Conservation (phyloP, 352 stramenopile genomes). For the Elongisporangium undulatum region DNA sequence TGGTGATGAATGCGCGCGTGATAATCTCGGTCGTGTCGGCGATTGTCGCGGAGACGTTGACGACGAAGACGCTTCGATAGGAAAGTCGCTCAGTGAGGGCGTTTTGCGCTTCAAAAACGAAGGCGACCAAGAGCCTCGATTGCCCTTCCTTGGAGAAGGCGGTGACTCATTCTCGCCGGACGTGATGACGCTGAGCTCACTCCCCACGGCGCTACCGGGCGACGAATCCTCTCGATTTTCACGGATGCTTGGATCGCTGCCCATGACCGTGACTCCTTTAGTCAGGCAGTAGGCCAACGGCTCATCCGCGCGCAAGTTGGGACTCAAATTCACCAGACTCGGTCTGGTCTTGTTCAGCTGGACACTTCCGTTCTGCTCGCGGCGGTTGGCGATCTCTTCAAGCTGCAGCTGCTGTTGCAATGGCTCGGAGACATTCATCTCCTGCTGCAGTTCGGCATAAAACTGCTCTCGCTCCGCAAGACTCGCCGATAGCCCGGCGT, state of each 20-base stretch:
- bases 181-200: neutral
- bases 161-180: neutral
- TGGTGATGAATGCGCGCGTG: neutral
- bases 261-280: constrained; percentile 42
- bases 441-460: constrained; percentile 36
- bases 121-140: constrained; percentile 29
- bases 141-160: constrained; percentile 18
- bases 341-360: constrained; percentile 29
- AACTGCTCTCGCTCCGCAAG: constrained; percentile 48
- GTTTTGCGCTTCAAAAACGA: constrained; percentile 23
- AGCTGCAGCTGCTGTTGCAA: constrained; percentile 19
- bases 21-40: neutral
- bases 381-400: neutral
- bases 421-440: constrained; percentile 37
- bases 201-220: neutral
- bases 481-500: constrained; percentile 21
- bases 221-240: neutral
- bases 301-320: constrained; percentile 19
- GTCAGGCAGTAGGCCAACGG: constrained; percentile 37
- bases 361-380: constrained; percentile 5
- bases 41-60: neutral
- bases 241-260: constrained; percentile 14
- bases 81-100: neutral
- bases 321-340: constrained; percentile 42
- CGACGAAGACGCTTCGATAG: neutral